These are phyloP conservation scores for Aspergillus fijiensis DNA, from an alignment of 2,329 filamentous ascomycete genomes.

Conservation along the genomic window DNA sequence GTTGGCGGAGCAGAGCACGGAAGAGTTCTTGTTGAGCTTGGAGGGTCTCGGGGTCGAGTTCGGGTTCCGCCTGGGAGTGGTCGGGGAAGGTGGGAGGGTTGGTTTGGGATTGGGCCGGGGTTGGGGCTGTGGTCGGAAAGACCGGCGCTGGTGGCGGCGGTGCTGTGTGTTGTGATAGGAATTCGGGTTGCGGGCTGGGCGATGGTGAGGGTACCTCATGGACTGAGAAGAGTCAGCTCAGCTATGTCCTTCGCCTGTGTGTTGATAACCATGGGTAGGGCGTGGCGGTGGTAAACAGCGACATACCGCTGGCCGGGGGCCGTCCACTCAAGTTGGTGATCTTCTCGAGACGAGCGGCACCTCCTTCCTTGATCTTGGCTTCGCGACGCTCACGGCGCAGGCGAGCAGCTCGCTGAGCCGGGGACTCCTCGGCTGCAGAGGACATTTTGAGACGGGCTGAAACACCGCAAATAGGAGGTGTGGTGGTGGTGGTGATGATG, in stretches of 20 bases:
- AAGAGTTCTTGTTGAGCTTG: constrained; percentile 38
- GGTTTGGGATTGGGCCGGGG: constrained; percentile 8
- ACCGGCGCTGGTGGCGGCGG: constrained; percentile 18
- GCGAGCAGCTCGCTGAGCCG: constrained; percentile 54
- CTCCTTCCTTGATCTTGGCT: constrained; percentile 60
- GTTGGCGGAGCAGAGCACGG: constrained; percentile 41
- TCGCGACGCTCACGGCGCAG: constrained; percentile 63
- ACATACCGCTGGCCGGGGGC: constrained; percentile 42
- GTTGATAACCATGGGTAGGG: background rate
- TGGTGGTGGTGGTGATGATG: background rate
- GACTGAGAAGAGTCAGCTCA: constrained; percentile 17
- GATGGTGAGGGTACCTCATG: constrained; percentile 30
- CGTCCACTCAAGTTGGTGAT: constrained; percentile 62
- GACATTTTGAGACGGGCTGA: background rate
- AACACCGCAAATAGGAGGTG: constrained; percentile 23
- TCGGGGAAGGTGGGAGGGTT: constrained; percentile 23
- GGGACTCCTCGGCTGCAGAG: constrained; percentile 44
- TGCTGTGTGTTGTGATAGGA: constrained; percentile 4
- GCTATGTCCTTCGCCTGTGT: constrained; percentile 14
- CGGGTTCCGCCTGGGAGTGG: background rate
- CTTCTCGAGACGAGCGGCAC: constrained; percentile 59
- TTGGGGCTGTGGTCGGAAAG: constrained; percentile 9
- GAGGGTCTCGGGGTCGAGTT: constrained; percentile 10
- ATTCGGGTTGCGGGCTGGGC: constrained; percentile 12
- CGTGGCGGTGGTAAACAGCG: background rate